Evolutionary conservation across 352 stramenopile species (phyloP), one percentile per base, ranked within the genome.

Genomic region (Phytophthora citrophthora): DNA sequence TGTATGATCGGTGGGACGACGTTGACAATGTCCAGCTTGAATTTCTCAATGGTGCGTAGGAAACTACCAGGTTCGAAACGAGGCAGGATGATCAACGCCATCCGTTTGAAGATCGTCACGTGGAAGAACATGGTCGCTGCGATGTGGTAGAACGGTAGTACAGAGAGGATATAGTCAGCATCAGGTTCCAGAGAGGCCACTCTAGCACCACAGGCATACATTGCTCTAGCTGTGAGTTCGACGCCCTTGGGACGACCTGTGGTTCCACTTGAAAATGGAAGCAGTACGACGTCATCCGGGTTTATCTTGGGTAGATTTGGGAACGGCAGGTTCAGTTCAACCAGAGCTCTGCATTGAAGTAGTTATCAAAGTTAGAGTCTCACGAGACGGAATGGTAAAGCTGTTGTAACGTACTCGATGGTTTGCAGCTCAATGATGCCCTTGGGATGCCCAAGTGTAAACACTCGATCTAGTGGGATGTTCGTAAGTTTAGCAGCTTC

Each of bases 141-240:
- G 52, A 98, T 98, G 66, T 99, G 95, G 81, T 97, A 98, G 58
- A 98, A 97, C 18, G 96, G 95, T n/a, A 99, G 73, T 24, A 93
- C 54, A 1, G 61, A 70, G 23, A 96, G 58, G 24, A 70, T 58
- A 49, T 62, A 64, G 10, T 68, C 52, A 0, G 65, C 29, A 34
- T 68, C 51, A 16, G 52, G 52, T 12, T 89, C 72, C 36, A 84
- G 76, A 50, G 83, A 80, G 7, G 57, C 36, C 55, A 62, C 26
- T 12, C 66, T 56, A 90, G 89, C 34, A 84, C 41, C 27, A 94
- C 64, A 72, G 88, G 69, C 64, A 11, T 89, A 77, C 39, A 98
- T 75, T 47, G 95, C 94, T 15, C 60, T 49, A 79, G 95, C 89
- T 23, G 81, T 89, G 31, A 98, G 71, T 72, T 97, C 91, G 5